These are phyloP conservation scores for Russula emetica DNA, from an alignment of 768 basidiomycete species.

Conservation along the genomic window DNA sequence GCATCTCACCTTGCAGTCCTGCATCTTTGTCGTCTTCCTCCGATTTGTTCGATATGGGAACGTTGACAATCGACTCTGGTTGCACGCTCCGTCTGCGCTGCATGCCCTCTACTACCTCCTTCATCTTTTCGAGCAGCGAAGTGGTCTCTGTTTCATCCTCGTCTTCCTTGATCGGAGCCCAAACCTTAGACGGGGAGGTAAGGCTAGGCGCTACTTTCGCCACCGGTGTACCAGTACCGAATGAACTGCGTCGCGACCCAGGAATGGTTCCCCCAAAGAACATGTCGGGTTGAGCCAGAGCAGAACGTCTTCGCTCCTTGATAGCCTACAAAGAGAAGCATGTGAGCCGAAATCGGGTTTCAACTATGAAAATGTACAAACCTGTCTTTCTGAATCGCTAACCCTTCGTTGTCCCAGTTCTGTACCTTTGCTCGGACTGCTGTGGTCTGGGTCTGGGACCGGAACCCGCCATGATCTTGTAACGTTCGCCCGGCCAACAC, in stretches of 20 bases:
- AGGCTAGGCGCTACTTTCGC: background rate
- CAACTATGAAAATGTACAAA: background rate
- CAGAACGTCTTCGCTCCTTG: slow-evolving; percentile 57
- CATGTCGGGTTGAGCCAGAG: slow-evolving; percentile 43
- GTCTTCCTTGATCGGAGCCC: slow-evolving; percentile 27
- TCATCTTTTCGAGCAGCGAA: slow-evolving; percentile 38
- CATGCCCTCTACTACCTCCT: slow-evolving; percentile 37
- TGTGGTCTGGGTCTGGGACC: slow-evolving; percentile 35
- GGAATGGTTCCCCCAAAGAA: slow-evolving; percentile 54
- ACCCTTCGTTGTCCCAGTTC: slow-evolving; percentile 2
- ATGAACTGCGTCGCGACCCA: slow-evolving; percentile 42
- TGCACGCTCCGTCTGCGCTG: slow-evolving; percentile 36
- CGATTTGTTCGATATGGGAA: slow-evolving; percentile 37
- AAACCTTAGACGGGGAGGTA: slow-evolving; percentile 20
- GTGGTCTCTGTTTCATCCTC: slow-evolving; percentile 37
- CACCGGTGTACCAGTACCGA: slow-evolving; percentile 23
- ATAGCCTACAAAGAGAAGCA: slow-evolving; percentile 43
- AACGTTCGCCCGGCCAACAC: slow-evolving; percentile 41
- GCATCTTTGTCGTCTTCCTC: slow-evolving; percentile 37
- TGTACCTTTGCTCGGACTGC: background rate
- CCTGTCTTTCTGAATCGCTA: slow-evolving; percentile 19
- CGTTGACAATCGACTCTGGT: slow-evolving; percentile 29
- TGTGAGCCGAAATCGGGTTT: background rate
- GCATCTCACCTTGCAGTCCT: slow-evolving; percentile 33
- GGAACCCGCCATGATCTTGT: slow-evolving; percentile 57